Evolutionary conservation across 2,329 filamentous ascomycete genomes (phyloP).

Genomic region (Xylariaceae sp.): DNA sequence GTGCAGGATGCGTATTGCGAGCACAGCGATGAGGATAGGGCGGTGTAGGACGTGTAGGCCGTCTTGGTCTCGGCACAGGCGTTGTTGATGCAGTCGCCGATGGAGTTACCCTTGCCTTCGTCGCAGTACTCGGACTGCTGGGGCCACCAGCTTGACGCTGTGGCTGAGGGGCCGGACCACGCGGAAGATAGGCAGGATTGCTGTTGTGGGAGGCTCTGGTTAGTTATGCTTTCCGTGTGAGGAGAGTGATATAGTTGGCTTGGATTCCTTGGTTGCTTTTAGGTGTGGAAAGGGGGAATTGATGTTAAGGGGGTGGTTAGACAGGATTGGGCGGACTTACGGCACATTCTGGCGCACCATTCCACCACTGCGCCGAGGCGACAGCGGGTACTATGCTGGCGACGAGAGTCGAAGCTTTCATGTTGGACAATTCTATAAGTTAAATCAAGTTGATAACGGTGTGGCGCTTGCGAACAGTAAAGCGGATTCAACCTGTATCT

Average conservation of each 20-base stretch:
- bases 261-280: no score
- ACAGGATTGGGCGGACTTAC: constrained; percentile 32
- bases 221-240: not conserved
- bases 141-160: constrained; percentile 31
- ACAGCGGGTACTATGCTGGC: constrained; percentile 29
- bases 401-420: constrained; percentile 33
- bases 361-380: constrained; percentile 37
- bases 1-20: constrained; percentile 39
- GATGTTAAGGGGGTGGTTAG: no score
- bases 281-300: no score
- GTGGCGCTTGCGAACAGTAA: no score
- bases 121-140: constrained; percentile 34
- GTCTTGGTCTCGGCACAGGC: constrained; percentile 29
- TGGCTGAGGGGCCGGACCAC: constrained; percentile 31
- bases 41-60: constrained; percentile 31
- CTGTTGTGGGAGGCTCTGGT: constrained; percentile 27
- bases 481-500: not conserved
- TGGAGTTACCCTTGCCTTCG: constrained; percentile 26
- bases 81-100: constrained; percentile 30
- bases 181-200: constrained; percentile 41
- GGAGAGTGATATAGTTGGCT: no score
- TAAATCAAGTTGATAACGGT: not conserved
- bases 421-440: constrained; percentile 17
- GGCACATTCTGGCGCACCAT: constrained; percentile 40
- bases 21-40: constrained; percentile 41